Evolutionary conservation across 768 basidiomycete genomes (phyloP).

Genomic region (Suillus brevipes): DNA sequence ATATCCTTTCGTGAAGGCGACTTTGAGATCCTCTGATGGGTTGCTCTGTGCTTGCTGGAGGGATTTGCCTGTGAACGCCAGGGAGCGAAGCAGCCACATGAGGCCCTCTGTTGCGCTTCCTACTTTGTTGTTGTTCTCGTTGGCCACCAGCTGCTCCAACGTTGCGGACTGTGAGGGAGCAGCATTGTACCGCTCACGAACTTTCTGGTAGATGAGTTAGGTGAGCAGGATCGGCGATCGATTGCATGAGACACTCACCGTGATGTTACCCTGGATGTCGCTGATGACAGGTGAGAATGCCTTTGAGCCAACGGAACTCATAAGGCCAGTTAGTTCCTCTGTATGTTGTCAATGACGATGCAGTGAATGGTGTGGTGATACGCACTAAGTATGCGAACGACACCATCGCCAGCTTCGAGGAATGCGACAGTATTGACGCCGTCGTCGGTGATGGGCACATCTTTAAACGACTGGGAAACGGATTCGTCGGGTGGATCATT

Average conservation of each 20-base stretch:
- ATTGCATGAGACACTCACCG: slow-evolving; percentile 46
- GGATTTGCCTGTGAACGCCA: slow-evolving; percentile 85
- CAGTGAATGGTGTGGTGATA: background rate
- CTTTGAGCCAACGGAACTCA: slow-evolving; percentile 50
- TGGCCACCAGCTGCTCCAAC: slow-evolving; percentile 78
- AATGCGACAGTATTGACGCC: slow-evolving; percentile 90
- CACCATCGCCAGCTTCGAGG: slow-evolving; percentile 83
- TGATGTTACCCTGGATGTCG: slow-evolving; percentile 91
- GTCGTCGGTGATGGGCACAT: slow-evolving; percentile 81
- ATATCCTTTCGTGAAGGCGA: slow-evolving; percentile 81
- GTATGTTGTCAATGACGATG: background rate
- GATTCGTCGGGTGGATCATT: background rate
- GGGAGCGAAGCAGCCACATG: slow-evolving; percentile 90
- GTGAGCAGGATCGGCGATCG: background rate
- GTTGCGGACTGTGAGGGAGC: slow-evolving; percentile 66
- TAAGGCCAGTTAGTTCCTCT: slow-evolving; percentile 7
- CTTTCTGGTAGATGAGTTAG: slow-evolving; percentile 63
- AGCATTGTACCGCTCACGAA: slow-evolving; percentile 74
- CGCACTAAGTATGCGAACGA: slow-evolving; percentile 89
- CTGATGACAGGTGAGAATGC: slow-evolving; percentile 82
- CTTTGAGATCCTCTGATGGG: slow-evolving; percentile 51
- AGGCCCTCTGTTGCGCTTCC: slow-evolving; percentile 86
- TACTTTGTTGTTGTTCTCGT: slow-evolving; percentile 88
- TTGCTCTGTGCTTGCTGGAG: slow-evolving; percentile 72
- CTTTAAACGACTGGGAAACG: slow-evolving; percentile 77